Base-by-base conservation (phyloP, 495 filamentous ascomycete genomes). In the Lasiosphaeriaceae sp. region DNA sequence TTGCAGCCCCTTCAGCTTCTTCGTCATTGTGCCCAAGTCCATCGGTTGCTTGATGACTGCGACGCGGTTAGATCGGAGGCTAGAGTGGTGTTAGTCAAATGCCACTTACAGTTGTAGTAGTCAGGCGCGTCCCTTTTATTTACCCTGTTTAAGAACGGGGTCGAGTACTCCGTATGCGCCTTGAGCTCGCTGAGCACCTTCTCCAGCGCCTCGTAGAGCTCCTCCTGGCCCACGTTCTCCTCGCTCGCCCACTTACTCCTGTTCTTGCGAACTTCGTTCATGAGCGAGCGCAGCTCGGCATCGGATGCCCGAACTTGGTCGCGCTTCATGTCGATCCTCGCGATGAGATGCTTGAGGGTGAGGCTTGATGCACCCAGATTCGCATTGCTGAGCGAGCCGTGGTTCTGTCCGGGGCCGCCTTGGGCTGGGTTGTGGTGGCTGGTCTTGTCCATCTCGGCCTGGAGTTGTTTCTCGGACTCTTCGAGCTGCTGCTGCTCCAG, bases 231-330 rank as follows among this genome's bases (percentile, higher is more conserved):
- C 51, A 99, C 85, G 60, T 93, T 92, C 53, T 99, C 94, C 70
- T 97, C 94, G 70, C 86, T 97, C 19, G 94, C 94, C 94, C 94
- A 99, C 71, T 99, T 99, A 70, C 93, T 96, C 61, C 94, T 79
- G 65, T 96, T 96, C 66, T 97, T 97, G 52, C 94, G 84, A 11
- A 97, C 94, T 66, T 99, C 95, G 63, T 91, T 95, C 82, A 99
- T 93, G 56, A 99, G 74, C 47, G 82, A 88, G 51, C 95, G 83
- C 43, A 99, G 80, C 63, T 99, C 93, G 11, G 90, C 86, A 71
- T 99, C 95, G 3, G 90, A 95, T 11, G 95, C 91, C 57, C 83
- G 79, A 19, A 99, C 93, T 74, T 86, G 82, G 43, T 90, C 85
- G 52, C 94, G 86, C 73, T 96, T 90, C 64, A 87, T 82, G 75